Evolutionary conservation across 2,329 filamentous ascomycete species (phyloP).

Genomic region (Macrophomina phaseolina): DNA sequence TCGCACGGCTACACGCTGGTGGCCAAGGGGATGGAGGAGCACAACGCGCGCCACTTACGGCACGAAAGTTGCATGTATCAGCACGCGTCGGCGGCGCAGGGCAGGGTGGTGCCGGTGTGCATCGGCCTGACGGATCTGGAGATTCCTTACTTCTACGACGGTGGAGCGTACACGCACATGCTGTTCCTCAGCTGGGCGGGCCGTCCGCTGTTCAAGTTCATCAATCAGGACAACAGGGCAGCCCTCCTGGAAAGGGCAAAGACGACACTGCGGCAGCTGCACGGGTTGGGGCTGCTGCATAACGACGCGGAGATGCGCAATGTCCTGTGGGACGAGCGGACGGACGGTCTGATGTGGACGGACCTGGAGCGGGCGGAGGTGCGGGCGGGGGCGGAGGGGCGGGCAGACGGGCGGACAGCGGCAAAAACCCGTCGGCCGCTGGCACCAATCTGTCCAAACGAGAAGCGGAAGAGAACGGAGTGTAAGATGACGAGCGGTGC

Average conservation of each 20-base stretch:
- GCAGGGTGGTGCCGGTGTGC: constrained; percentile 34
- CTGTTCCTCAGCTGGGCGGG: constrained; percentile 37
- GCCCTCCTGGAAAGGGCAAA: background rate
- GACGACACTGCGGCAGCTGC: constrained; percentile 1
- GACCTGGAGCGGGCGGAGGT: constrained; percentile 26
- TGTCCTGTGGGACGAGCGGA: background rate
- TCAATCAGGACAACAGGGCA: background rate
- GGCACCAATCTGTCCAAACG: background rate
- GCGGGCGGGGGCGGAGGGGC: constrained; percentile 23
- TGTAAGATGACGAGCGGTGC: background rate
- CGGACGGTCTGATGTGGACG: background rate
- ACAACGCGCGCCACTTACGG: constrained; percentile 32
- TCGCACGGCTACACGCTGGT: constrained; percentile 53
- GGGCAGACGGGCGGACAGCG: no score
- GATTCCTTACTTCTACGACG: constrained; percentile 34
- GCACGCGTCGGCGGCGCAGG: constrained; percentile 32
- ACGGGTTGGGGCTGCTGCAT: constrained; percentile 27
- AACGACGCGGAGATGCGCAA: constrained; percentile 1
- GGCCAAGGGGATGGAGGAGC: constrained; percentile 46
- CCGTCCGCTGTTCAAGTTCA: constrained; percentile 24
- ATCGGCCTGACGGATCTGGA: no score
- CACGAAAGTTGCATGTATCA: constrained; percentile 34
- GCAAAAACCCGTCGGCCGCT: no score
- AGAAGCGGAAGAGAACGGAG: background rate
- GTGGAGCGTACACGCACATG: constrained; percentile 33